Base-by-base conservation (phyloP, 2,329 filamentous ascomycete species). In the Beauveria caledonica region DNA sequence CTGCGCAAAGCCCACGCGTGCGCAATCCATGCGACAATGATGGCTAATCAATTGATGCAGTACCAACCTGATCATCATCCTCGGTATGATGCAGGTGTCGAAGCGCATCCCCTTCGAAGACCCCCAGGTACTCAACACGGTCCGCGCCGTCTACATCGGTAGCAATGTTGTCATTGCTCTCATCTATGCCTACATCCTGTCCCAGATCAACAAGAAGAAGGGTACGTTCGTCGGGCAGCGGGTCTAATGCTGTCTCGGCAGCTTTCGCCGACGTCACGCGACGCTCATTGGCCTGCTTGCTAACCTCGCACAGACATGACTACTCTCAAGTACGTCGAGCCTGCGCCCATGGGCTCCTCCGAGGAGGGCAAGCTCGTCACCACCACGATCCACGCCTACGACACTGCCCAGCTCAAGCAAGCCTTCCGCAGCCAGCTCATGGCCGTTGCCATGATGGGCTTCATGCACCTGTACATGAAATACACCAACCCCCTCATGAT, bases 401-500 rank as follows among this genome's bases (percentile, higher is more conserved):
- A 99, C 76, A 81, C 86, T 70, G 79, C 83, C 69, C 93, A 97
- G 80, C 83, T 97, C 72, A 89, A 89, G 78, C 80, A 84, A 65
- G 83, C 91, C 66, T 90, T 93, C 83, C 94, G 94, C 76, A 84
- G 87, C 65, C 93, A 97, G 80, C 78, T 95, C 70, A 97, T 96
- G 90, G 94, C 94, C 63, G 82, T 99, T 62, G 92, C 84, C 75
- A 99, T 99, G 92, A 97, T 99, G 93, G 86, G 77, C 64, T 90
- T 97, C 72, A 97, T 99, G 93, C 94, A 99, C 80, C 67, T 99
- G 64, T 99, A 97, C 86, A 89, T 99, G 83, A 92, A 97, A 77
- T 99, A 97, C 87, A 97, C 92, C 80, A 99, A 97, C 86, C 94
- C 94, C 46, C 89, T 99, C 56, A 81, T 97, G 71, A 96, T 99